Evolutionary conservation across 495 filamentous ascomycete genomes (phyloP).

Genomic region (Tuber brumale): DNA sequence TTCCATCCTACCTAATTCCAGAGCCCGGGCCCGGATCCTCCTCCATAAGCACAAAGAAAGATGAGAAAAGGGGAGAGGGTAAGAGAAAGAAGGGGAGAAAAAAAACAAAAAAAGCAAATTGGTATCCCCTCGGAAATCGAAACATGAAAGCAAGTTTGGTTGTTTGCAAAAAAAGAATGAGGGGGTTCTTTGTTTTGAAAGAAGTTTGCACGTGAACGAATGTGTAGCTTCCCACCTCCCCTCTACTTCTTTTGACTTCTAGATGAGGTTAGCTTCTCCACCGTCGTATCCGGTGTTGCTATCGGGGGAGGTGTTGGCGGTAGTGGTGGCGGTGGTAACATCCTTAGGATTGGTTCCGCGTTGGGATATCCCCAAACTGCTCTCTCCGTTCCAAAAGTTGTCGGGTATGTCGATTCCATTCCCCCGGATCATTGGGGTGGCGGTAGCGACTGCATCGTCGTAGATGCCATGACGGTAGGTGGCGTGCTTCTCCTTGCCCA

Average conservation of each 20-base stretch:
- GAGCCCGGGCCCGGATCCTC: background rate
- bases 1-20: background rate
- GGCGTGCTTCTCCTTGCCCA: background rate
- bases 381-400: background rate
- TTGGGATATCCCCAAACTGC: background rate
- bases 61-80: too few species aligned
- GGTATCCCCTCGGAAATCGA: background rate
- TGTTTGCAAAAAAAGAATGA: background rate
- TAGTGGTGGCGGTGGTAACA: background rate
- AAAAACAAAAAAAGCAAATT: background rate
- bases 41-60: background rate
- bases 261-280: background rate
- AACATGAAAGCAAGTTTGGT: background rate
- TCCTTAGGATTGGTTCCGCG: background rate
- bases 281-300: background rate
- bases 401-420: background rate
- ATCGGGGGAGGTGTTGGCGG: background rate
- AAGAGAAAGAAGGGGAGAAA: background rate
- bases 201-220: background rate
- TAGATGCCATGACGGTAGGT: constrained; percentile 2
- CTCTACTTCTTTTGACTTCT: background rate
- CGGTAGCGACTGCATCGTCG: background rate
- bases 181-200: background rate
- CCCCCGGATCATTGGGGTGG: background rate
- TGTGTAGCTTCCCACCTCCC: background rate